phyloP scores from a whole-genome alignment of 140 eudicot genomes.

The Anethum foeniculum region DNA sequence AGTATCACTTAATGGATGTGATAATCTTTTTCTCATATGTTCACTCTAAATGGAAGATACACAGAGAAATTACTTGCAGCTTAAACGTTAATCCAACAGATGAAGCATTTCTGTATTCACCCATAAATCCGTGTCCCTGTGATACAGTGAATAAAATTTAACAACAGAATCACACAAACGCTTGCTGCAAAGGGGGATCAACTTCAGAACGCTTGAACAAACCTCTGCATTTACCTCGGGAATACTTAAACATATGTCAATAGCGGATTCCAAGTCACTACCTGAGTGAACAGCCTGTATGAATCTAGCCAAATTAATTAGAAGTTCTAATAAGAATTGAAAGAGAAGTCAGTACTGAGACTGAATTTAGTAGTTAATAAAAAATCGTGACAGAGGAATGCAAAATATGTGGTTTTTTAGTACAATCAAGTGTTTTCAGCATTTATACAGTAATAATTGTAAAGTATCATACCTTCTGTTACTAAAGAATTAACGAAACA shows the following conservation, averaged over 20 bases:
- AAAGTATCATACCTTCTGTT: not conserved
- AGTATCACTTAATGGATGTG: not conserved
- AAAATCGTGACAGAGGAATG: not conserved
- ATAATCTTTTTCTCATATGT: not conserved
- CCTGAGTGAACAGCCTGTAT: conserved; percentile 72
- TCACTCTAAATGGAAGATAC: conserved; percentile 26
- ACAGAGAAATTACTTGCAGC: conserved; percentile 12
- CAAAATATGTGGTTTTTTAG: not conserved
- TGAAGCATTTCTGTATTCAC: conserved; percentile 28
- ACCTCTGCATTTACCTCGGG: conserved; percentile 32
- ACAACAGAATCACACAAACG: not conserved
- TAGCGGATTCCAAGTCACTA: conserved; percentile 58
- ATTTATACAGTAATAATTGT: not conserved
- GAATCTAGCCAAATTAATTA: not conserved
- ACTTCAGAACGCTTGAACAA: not conserved
- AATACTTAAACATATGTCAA: conserved; percentile 50
- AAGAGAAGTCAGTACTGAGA: not conserved
- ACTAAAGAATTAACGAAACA: not conserved
- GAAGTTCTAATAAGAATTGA: not conserved
- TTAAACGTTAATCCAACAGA: not conserved
- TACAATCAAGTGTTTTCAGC: not conserved
- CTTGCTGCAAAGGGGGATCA: not conserved
- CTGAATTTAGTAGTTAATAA: not conserved
- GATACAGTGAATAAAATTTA: not conserved
- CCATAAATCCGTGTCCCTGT: conserved; percentile 59